A percentile compares a stretch with the other conserved stretches of the same genome.
Evolutionary conservation across 2,329 filamentous ascomycete species (phyloP).

Genomic region (Pestalotiopsis sp.): DNA sequence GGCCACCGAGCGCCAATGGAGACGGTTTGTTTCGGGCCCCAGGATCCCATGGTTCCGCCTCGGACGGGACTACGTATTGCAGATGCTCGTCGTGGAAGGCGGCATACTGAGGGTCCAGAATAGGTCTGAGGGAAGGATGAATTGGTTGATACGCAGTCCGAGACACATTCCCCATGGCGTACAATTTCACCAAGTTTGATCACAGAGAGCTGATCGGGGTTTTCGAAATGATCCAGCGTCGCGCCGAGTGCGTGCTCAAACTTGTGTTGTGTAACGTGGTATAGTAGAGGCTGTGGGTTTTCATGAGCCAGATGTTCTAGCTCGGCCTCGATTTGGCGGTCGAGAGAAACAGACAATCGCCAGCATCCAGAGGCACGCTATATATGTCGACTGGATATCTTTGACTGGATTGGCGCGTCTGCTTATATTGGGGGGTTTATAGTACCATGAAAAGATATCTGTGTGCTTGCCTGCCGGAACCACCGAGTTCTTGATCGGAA

Average conservation of each 20-base stretch:
- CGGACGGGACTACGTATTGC: conserved; percentile 38
- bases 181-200: background rate
- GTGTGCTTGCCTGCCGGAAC: background rate
- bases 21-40: conserved; percentile 24
- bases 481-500: background rate
- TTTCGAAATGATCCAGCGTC: background rate
- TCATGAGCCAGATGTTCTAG: background rate
- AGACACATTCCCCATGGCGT: background rate
- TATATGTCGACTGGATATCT: too few relatives aligned
- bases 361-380: too few relatives aligned
- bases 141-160: conserved; percentile 8
- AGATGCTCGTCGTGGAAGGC: conserved; percentile 39
- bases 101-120: conserved; percentile 42
- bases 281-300: too few relatives aligned
- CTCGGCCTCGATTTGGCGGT: background rate
- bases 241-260: background rate
- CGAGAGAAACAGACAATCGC: too few relatives aligned
- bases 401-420: too few relatives aligned
- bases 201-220: background rate
- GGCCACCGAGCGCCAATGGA: conserved; percentile 28
- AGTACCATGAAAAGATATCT: too few relatives aligned
- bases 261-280: background rate
- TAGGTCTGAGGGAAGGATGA: background rate
- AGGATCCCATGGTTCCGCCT: conserved; percentile 35
- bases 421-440: too few relatives aligned